Evolutionary conservation across 306 rosid genomes (phyloP).

Genomic region (Medicago truncatula): DNA sequence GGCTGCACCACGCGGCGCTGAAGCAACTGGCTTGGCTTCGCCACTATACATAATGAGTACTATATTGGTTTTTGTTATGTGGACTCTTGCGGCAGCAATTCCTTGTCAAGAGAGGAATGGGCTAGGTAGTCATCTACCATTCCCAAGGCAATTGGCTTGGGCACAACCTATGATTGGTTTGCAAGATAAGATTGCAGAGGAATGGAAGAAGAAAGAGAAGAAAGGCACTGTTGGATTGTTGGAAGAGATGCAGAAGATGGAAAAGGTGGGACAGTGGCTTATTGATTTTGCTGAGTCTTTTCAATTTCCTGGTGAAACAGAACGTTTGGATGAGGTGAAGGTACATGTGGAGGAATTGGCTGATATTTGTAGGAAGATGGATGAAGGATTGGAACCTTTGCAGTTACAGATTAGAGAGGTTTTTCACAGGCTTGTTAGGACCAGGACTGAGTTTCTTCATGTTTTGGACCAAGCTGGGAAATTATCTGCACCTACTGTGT

Average conservation of each 20-base stretch:
- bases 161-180: slow-evolving; percentile 72
- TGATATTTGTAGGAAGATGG: slow-evolving; percentile 78
- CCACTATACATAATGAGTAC: slow-evolving; percentile 78
- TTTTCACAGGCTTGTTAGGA: slow-evolving; percentile 81
- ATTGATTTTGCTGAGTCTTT: slow-evolving; percentile 72
- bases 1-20: slow-evolving; percentile 73
- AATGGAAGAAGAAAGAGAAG: slow-evolving; percentile 98
- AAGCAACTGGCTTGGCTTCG: slow-evolving; percentile 58
- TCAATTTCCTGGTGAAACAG: slow-evolving; percentile 66
- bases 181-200: slow-evolving; percentile 89
- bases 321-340: slow-evolving; percentile 62
- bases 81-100: slow-evolving; percentile 80
- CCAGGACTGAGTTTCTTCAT: slow-evolving; percentile 79
- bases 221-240: slow-evolving; percentile 68
- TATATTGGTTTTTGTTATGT: slow-evolving; percentile 68
- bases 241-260: slow-evolving; percentile 89
- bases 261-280: slow-evolving; percentile 62
- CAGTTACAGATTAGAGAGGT: slow-evolving; percentile 91
- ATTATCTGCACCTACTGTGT: slow-evolving; percentile 51
- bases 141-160: slow-evolving; percentile 66
- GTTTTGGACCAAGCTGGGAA: slow-evolving; percentile 76
- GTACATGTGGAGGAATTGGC: slow-evolving; percentile 70
- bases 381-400: slow-evolving; percentile 82
- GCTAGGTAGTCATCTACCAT: slow-evolving; percentile 56
- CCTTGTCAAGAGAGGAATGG: slow-evolving; percentile 95